phyloP scores from a whole-genome alignment of 495 filamentous ascomycete species.

The Paragyromitra xinjiangensis region DNA sequence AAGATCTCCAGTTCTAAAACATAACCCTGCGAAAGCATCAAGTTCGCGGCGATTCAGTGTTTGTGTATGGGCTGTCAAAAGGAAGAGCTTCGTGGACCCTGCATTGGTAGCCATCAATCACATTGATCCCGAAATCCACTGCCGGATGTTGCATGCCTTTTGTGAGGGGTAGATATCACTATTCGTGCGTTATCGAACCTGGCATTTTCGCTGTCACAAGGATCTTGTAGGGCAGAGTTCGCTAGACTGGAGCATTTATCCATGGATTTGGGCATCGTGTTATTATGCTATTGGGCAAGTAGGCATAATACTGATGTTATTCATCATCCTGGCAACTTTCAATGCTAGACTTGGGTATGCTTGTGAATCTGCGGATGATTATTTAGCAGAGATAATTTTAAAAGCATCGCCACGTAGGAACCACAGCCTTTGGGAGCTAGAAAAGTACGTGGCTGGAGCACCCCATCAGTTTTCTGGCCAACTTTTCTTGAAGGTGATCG shows the following conservation, averaged over 20 bases:
- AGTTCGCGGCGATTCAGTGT: background rate
- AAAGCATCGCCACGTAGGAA: background rate
- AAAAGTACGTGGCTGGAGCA: background rate
- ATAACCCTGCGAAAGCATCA: background rate
- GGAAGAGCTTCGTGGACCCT: background rate
- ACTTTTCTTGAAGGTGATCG: background rate
- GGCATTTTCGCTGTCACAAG: background rate
- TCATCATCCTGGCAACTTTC: background rate
- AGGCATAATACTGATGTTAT: background rate
- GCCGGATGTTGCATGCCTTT: conserved; percentile 2
- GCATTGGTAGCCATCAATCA: background rate
- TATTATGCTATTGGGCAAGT: background rate
- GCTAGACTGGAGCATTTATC: background rate
- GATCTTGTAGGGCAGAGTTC: background rate
- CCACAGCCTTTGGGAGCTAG: background rate
- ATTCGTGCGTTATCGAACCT: background rate
- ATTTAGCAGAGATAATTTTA: background rate
- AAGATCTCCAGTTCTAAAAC: background rate
- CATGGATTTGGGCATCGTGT: background rate
- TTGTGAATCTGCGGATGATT: background rate
- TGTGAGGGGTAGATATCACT: conserved; percentile 7
- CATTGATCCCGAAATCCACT: background rate
- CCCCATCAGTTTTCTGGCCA: background rate
- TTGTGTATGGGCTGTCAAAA: background rate
- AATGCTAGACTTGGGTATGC: background rate